Conservation (phyloP, 1,284 basidiomycete species). For the Cryptococcus jaspeensis region DNA sequence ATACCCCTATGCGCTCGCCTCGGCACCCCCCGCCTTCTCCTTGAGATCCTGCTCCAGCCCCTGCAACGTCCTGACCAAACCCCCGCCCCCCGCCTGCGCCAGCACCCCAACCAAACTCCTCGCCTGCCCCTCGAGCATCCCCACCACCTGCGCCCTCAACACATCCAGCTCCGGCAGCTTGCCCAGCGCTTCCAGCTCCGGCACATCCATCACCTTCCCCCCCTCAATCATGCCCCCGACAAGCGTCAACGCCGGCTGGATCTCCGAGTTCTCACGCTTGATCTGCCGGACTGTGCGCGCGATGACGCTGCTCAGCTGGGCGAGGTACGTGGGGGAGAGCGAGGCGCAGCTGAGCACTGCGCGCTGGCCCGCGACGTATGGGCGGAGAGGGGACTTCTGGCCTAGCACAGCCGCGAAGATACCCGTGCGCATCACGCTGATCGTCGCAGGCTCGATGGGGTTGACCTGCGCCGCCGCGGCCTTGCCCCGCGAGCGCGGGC, state of each 20-base stretch:
- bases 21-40: constrained; percentile 20
- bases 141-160: constrained; percentile 51
- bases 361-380: constrained; percentile 34
- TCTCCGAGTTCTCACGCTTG: constrained; percentile 27
- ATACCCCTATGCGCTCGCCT: constrained; percentile 1
- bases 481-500: constrained; percentile 2
- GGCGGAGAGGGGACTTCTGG: constrained; percentile 5
- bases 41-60: constrained; percentile 48
- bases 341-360: constrained; percentile 46
- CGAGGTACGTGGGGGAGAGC: constrained; percentile 50
- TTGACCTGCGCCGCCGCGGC: neutral
- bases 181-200: constrained; percentile 33
- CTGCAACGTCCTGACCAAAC: constrained; percentile 48
- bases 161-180: constrained; percentile 49
- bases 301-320: constrained; percentile 40
- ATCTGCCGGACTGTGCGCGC: constrained; percentile 29
- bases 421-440: constrained; percentile 50
- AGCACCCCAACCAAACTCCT: constrained; percentile 45
- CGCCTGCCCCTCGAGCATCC: constrained; percentile 45
- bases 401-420: constrained; percentile 35
- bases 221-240: constrained; percentile 50
- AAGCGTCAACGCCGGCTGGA: constrained; percentile 44
- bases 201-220: constrained; percentile 30
- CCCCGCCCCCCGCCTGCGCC: constrained; percentile 46
- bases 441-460: constrained; percentile 19